Evolutionary conservation across 768 basidiomycete species (phyloP).

Genomic region (Kwoniella botswanensis): DNA sequence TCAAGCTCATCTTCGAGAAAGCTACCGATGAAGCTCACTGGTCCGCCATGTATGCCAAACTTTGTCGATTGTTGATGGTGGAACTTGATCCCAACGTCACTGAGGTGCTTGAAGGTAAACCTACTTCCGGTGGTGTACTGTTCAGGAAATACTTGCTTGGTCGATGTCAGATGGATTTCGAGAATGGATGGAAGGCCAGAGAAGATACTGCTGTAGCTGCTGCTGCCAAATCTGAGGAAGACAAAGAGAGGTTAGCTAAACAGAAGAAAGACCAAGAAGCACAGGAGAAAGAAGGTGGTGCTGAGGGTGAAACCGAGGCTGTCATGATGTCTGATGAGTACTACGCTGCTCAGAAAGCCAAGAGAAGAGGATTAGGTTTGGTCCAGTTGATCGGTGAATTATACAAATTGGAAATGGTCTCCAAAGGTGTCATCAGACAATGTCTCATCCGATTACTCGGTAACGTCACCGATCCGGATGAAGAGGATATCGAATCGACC

Average conservation of each 20-base stretch:
- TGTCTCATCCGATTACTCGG: conserved; percentile 94
- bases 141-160: conserved; percentile 97
- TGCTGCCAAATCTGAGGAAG: conserved; percentile 80
- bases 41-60: conserved; percentile 96
- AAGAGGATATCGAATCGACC: conserved; percentile 95
- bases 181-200: conserved; percentile 89
- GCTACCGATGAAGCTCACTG: conserved; percentile 93
- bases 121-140: conserved; percentile 88
- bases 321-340: conserved; percentile 90
- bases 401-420: conserved; percentile 98
- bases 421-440: conserved; percentile 97
- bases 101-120: conserved; percentile 87
- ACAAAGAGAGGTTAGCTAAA: conserved; percentile 65
- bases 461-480: conserved; percentile 93
- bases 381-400: conserved; percentile 98
- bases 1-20: conserved; percentile 94
- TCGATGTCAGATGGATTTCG: conserved; percentile 97
- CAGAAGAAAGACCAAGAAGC: conserved; percentile 63
- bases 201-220: conserved; percentile 86
- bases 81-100: conserved; percentile 83
- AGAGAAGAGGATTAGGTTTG: conserved; percentile 93
- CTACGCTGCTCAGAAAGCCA: conserved; percentile 94
- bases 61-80: conserved; percentile 96
- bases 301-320: conserved; percentile 69
- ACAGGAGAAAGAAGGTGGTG: conserved; percentile 60